Conservation (phyloP, 345 rosid genomes). For the Sonneratia caseolaris region DNA sequence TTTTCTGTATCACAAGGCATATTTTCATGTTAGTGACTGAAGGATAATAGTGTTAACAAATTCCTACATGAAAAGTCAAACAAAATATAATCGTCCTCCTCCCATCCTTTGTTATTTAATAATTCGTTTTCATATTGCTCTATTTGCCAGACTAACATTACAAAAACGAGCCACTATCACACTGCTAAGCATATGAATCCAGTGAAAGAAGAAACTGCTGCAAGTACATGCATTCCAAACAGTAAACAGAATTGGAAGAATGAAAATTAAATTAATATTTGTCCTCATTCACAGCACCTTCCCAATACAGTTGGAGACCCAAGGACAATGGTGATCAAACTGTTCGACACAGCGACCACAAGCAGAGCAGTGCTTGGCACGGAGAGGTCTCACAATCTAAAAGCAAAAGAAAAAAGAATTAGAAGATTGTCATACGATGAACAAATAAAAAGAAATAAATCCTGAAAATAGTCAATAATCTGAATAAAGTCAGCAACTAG, state of each 20-base stretch:
- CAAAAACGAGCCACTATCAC: not conserved
- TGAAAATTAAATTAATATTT: not conserved
- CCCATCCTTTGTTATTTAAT: not conserved
- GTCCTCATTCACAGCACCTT: slow-evolving; percentile 44
- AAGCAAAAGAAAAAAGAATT: slow-evolving; percentile 3
- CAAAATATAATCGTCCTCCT: not conserved
- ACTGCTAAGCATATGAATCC: not conserved
- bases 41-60: not conserved
- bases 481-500: not conserved
- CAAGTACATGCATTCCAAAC: not conserved
- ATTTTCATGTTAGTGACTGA: not conserved
- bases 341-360: slow-evolving; percentile 96
- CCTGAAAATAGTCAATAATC: not conserved
- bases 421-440: slow-evolving; percentile 11
- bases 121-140: not conserved
- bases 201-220: not conserved
- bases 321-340: slow-evolving; percentile 98
- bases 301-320: slow-evolving; percentile 97
- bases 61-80: not conserved
- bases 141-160: not conserved
- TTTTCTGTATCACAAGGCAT: slow-evolving; percentile 56
- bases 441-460: not conserved
- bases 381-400: slow-evolving; percentile 93
- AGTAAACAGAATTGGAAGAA: not conserved
- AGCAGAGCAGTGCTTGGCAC: slow-evolving; percentile 94